Base-by-base conservation (phyloP, 1,284 basidiomycete species). In the Naganishia sp. region DNA sequence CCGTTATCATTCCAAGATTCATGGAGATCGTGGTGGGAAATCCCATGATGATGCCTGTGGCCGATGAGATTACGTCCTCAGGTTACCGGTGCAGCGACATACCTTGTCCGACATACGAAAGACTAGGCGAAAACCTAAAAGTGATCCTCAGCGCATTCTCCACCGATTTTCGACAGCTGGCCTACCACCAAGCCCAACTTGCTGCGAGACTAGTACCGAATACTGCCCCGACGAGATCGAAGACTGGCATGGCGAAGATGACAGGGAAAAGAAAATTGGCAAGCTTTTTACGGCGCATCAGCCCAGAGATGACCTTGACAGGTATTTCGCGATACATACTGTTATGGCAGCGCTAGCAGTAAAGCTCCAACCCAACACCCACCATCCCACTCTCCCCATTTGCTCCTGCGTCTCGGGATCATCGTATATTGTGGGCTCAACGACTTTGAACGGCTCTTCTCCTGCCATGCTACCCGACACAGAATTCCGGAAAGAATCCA, bases 1-100 rank as follows among this genome's bases (percentile, higher is more conserved):
- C 94, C 1, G 92, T 87, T n/a, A 98, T 72, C 89, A 96, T 96
- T 44, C 94, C 94, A 63, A 92, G 77, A 72, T 90, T 94, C 94
- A 98, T 97, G 75, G 90, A 91, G 33, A 95, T 75, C 0, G 93
- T 94, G 0, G 93, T 96, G 0, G 93, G 90, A 71, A 95, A 89
- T 3, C 94, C 94, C 95, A 98, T 98, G 75, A 98, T 98, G 70
- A 98, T 94, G 5, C 94, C 90, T 89, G 71, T 42, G 15, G 10
- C 15, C 6, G 16, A 4, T 18, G 36, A 13, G 6, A 18, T 55
- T 6, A 55, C 3, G 10, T 39, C n/a, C n/a, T n/a, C 28, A 16
- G 7, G 31, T 3, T 42, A 31, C 13, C 9, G 18, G 25, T 36
- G 10, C 49, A 50, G 7, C 15, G 36, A 42, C 53, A 13, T 13